A percentile compares a stretch with the other conserved stretches of the same genome.
phyloP scores from a whole-genome alignment of 108 stramenopile species.

The Conticribra guillardii region DNA sequence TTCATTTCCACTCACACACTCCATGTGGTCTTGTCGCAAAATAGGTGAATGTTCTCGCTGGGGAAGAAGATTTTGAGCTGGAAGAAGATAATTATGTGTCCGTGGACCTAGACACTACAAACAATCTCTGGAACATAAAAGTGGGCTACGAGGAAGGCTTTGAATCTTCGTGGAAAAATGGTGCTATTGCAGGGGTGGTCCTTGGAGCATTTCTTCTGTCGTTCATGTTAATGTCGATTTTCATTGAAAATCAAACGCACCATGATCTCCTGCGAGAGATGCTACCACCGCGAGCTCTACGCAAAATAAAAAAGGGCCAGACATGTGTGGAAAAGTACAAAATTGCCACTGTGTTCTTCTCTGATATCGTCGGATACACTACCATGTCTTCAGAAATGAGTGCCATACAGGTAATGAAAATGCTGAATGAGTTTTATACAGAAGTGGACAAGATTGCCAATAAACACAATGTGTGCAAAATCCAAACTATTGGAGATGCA shows the following conservation, averaged over 20 bases:
- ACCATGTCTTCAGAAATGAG: slow-evolving; percentile 36
- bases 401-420: slow-evolving; percentile 43
- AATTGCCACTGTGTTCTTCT: slow-evolving; percentile 38
- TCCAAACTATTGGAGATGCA: slow-evolving; percentile 69
- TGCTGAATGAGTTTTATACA: slow-evolving; percentile 64
- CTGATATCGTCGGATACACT: slow-evolving; percentile 50
- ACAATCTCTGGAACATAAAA: slow-evolving; percentile 36
- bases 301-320: slow-evolving; percentile 39
- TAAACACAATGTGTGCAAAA: slow-evolving; percentile 51
- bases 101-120: slow-evolving; percentile 21
- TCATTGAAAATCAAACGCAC: slow-evolving; percentile 34
- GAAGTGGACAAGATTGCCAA: slow-evolving; percentile 40
- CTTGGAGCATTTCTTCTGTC: slow-evolving; percentile 17
- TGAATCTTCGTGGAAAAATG: neutral
- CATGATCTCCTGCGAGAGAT: slow-evolving; percentile 27
- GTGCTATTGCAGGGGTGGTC: neutral
- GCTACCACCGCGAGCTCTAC: slow-evolving; percentile 37
- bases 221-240: slow-evolving; percentile 29
- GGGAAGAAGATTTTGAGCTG: neutral
- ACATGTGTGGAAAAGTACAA: slow-evolving; percentile 41
- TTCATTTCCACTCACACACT: no score
- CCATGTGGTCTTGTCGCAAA: no score
- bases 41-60: neutral
- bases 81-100: neutral
- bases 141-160: slow-evolving; percentile 14